phyloP scores from a whole-genome alignment of 1,139 yeast species.

The Spathaspora sp. region DNA sequence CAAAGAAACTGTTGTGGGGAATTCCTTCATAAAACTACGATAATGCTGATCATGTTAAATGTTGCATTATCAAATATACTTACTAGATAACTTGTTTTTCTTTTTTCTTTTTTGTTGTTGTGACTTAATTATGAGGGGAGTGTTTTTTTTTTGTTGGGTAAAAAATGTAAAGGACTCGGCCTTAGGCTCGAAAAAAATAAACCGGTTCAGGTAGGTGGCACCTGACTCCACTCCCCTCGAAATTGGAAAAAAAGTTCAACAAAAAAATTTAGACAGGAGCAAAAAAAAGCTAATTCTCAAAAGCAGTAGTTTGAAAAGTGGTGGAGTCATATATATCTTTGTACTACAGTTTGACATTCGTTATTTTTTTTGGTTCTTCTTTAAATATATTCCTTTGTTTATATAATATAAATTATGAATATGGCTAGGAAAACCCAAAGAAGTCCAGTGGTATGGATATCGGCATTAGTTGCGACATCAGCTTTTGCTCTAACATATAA shows the following conservation, averaged over 20 bases:
- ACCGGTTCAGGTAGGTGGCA: not conserved
- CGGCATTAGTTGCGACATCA: slow-evolving; percentile 40
- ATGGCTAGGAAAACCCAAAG: slow-evolving; percentile 18
- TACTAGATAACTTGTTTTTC: no score
- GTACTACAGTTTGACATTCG: not conserved
- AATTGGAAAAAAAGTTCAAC: not conserved
- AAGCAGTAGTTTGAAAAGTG: no score
- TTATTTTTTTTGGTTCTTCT: not conserved
- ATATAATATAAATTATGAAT: slow-evolving; percentile 1
- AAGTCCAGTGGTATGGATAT: slow-evolving; percentile 33
- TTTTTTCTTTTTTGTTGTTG: not conserved
- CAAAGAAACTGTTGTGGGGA: no score
- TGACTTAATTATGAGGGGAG: not conserved
- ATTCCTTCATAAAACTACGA: no score
- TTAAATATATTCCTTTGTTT: not conserved
- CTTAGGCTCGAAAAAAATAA: not conserved
- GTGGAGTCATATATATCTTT: not conserved
- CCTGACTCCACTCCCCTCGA: not conserved
- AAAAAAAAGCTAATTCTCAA: not conserved
- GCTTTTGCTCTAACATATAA: slow-evolving; percentile 37
- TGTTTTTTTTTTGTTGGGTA: not conserved
- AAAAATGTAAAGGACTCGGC: not conserved
- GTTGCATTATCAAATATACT: no score
- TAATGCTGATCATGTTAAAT: no score
- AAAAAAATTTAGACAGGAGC: not conserved